Conservation (phyloP, 257 asterid species). For the Gentiana macrophylla region DNA sequence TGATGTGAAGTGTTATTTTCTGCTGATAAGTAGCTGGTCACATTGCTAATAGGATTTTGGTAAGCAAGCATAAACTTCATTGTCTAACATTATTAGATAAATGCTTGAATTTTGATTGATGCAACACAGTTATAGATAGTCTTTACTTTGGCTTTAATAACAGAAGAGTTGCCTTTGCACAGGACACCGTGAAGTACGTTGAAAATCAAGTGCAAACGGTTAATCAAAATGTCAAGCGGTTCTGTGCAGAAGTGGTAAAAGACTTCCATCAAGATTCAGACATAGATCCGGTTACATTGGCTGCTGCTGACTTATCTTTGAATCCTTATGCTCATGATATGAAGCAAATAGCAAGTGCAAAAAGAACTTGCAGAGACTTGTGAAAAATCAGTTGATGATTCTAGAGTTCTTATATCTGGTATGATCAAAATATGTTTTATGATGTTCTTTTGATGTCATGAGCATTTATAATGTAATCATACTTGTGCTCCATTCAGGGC, state of each 20-base stretch:
- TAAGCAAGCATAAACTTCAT: too few relatives aligned
- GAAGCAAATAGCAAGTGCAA: slow-evolving; percentile 26
- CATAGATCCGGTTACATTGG: slow-evolving; percentile 36
- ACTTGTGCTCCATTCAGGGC: slow-evolving; percentile 14
- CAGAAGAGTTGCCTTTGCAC: background rate
- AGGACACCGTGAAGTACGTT: slow-evolving; percentile 71
- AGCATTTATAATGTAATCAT: slow-evolving; percentile 1
- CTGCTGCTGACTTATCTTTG: slow-evolving; percentile 41
- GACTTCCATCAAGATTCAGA: slow-evolving; percentile 45
- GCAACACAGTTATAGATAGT: too few relatives aligned
- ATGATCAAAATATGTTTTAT: background rate
- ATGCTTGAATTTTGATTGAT: too few relatives aligned
- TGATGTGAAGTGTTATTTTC: too few relatives aligned
- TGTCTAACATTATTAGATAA: too few relatives aligned
- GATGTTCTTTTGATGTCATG: background rate
- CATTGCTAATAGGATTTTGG: too few relatives aligned
- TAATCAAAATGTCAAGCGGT: slow-evolving; percentile 56
- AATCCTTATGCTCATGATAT: slow-evolving; percentile 35
- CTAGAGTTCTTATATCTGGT: slow-evolving; percentile 23
- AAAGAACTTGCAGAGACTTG: slow-evolving; percentile 17
- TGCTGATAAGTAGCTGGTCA: too few relatives aligned
- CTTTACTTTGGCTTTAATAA: too few relatives aligned
- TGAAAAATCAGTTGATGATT: slow-evolving; percentile 25
- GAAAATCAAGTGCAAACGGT: slow-evolving; percentile 77
- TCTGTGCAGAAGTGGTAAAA: slow-evolving; percentile 66